Evolutionary conservation across 192 early-diverging fungal genomes (phyloP).

Genomic region (Backusella sp.): DNA sequence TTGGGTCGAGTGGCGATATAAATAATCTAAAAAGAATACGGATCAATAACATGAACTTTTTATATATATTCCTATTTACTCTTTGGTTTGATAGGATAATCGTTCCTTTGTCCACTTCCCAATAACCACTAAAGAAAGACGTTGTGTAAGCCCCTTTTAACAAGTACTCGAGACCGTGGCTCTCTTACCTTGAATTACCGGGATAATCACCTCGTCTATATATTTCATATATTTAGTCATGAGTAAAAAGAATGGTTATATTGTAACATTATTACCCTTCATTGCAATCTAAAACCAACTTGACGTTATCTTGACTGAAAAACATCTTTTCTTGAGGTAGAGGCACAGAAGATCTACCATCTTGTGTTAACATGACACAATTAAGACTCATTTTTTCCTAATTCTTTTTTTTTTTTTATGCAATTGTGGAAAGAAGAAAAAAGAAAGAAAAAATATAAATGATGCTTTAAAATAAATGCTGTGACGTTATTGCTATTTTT

Average conservation of each 20-base stretch:
- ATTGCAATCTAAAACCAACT: conserved; percentile 31
- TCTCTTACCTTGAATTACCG: conserved; percentile 28
- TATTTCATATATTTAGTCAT: neutral
- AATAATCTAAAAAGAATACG: conserved; percentile 18
- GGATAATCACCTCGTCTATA: conserved; percentile 27
- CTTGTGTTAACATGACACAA: conserved; percentile 37
- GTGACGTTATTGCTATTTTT: neutral
- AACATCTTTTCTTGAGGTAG: conserved; percentile 41
- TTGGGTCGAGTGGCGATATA: conserved; percentile 24
- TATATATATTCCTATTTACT: conserved; percentile 12
- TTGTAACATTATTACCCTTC: conserved; percentile 23
- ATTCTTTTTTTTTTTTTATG: neutral
- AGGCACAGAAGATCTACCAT: conserved; percentile 30
- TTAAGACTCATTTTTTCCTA: conserved; percentile 36
- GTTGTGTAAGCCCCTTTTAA: neutral
- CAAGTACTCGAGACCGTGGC: neutral
- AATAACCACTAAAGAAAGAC: conserved; percentile 25
- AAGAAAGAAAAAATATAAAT: neutral
- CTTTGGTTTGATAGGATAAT: conserved; percentile 35
- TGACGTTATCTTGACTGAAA: conserved; percentile 27
- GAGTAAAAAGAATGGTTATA: neutral
- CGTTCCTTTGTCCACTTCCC: conserved; percentile 23
- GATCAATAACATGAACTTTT: neutral
- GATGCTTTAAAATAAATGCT: neutral
- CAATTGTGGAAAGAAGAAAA: neutral